Base-by-base conservation (phyloP, 306 rosid species). In the Dryas alaskensis region DNA sequence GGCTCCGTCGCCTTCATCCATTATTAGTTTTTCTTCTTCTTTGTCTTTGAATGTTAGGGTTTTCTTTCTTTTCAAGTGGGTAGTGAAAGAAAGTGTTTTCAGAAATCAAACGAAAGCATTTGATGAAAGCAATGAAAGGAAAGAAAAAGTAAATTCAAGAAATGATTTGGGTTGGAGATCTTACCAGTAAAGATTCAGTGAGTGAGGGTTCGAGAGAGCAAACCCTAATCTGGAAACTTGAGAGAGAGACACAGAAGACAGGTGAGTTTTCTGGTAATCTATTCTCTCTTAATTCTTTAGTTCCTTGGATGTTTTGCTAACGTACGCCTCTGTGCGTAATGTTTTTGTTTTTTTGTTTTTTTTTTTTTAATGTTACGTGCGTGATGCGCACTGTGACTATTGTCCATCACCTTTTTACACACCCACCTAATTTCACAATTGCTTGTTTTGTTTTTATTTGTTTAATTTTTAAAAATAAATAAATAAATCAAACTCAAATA, bases 1-100 rank as follows among this genome's bases (percentile, higher is more conserved):
- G 45, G 78, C 82, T 47, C 96, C 83, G 90, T 86, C 97, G 4
- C 89, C 89, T 73, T 91, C 97, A 46, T 92, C 96, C 90, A 86
- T 86, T 74, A 63, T 82, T 62, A 0, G 3, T 27, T 47, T 48
- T 65, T 46, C 50, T 54, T 31, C 52, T 54, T 65, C 8, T 7
- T 19, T 0, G 5, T 60, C 19, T 8, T 19, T 2, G 52, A 31
- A 55, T 48, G 17, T 4, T 43, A 52, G 72, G 65, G 46, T 11
- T 60, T 65, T 39, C 19, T 4, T 45, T 19, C 7, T 6, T 22
- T 53, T 51, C 5, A 8, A 44, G 53, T 19, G 52, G 52, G 53
- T 19, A 70, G 75, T 55, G 54, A 22, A 55, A 57, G 54, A 22
- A 55, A 57, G 53, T 12, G 65, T 55, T 14, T 8, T 25, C 16